Evolutionary conservation across 768 basidiomycete genomes (phyloP).

Genomic region (Brasilioporus rufonigricans): DNA sequence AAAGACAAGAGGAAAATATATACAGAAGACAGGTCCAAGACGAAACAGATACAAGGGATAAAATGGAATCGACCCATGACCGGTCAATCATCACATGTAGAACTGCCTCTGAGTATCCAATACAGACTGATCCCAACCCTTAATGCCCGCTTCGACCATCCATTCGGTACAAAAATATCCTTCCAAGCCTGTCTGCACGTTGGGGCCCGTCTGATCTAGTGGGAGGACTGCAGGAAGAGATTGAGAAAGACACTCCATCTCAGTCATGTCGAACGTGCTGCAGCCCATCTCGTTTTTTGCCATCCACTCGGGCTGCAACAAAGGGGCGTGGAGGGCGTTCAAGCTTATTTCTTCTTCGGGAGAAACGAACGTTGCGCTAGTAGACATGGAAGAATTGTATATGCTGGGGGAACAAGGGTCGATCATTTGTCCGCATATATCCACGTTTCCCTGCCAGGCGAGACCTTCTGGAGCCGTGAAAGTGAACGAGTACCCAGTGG

Average conservation of each 20-base stretch:
- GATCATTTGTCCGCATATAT: not conserved
- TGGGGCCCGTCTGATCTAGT: not conserved
- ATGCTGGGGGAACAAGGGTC: not conserved
- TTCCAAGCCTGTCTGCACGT: not conserved
- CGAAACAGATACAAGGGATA: too few species aligned
- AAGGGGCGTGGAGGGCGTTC: conserved; percentile 6
- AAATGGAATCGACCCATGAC: too few species aligned
- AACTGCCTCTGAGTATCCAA: too few species aligned
- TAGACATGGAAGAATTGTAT: not conserved
- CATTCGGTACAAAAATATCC: conserved; percentile 22
- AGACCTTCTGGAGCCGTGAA: not conserved
- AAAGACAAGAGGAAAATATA: too few species aligned
- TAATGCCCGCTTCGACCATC: conserved; percentile 16
- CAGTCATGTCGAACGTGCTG: not conserved
- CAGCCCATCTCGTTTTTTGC: conserved; percentile 9
- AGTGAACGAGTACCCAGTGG: not conserved
- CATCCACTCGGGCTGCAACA: conserved; percentile 14
- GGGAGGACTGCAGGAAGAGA: not conserved
- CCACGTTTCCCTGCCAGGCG: not conserved
- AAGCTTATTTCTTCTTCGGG: conserved; percentile 4
- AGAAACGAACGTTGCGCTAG: not conserved
- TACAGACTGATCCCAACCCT: conserved; percentile 13
- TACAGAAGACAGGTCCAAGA: too few species aligned
- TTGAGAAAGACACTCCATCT: not conserved
- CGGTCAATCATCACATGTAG: too few species aligned